These are phyloP conservation scores for Termitomyces sp. DNA, from an alignment of 768 basidiomycete genomes.

Conservation along the genomic window DNA sequence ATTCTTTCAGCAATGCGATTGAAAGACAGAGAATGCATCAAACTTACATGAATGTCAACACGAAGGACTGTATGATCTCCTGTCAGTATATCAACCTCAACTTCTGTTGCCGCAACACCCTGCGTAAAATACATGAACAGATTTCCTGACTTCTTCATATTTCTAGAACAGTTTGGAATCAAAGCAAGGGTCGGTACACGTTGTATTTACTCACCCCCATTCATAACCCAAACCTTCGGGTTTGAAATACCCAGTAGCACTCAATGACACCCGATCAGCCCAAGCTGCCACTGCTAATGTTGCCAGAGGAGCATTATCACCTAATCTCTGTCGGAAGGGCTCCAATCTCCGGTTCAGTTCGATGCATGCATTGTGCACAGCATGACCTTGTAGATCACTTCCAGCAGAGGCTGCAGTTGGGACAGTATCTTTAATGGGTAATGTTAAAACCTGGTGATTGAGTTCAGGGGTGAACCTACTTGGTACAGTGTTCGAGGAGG, in stretches of 20 bases:
- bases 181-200: neutral
- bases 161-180: neutral
- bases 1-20: neutral
- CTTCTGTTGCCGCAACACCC: conserved; percentile 14
- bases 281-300: conserved; percentile 11
- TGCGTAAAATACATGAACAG: conserved; percentile 15
- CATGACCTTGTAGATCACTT: conserved; percentile 13
- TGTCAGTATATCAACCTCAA: conserved; percentile 12
- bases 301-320: conserved; percentile 6
- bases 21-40: neutral
- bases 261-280: conserved; percentile 12
- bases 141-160: conserved; percentile 13
- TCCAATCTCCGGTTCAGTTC: conserved; percentile 12
- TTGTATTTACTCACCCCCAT: conserved; percentile 9
- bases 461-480: conserved; percentile 2
- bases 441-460: neutral
- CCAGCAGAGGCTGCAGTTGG: conserved; percentile 12
- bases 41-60: conserved; percentile 11
- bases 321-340: conserved; percentile 11
- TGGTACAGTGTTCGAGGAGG: conserved; percentile 11
- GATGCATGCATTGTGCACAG: conserved; percentile 14
- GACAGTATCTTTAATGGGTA: neutral
- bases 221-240: conserved; percentile 12
- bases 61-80: conserved; percentile 15
- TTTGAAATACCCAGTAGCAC: conserved; percentile 11